A percentile compares a stretch with the other conserved stretches of the same genome.
phyloP scores from a whole-genome alignment of 2,329 filamentous ascomycete species.

The Penicillium sp. region DNA sequence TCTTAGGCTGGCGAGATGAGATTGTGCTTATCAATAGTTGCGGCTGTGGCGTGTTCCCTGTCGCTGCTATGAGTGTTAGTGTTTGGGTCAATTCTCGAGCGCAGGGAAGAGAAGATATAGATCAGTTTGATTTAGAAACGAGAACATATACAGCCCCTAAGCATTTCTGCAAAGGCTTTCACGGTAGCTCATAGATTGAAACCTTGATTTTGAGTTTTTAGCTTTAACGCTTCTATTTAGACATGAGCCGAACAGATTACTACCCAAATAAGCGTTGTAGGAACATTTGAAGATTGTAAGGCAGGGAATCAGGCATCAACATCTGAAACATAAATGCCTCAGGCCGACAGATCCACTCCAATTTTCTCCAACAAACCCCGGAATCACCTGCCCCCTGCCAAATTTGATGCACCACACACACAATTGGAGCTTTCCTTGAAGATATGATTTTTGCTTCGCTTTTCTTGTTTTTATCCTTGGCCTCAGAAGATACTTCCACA shows the following conservation, averaged over 20 bases:
- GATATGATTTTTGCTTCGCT: neutral
- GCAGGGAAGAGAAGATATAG: constrained; percentile 50
- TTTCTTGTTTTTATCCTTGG: neutral
- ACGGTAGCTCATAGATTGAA: too few relatives aligned
- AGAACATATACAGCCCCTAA: neutral
- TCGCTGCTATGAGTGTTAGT: constrained; percentile 54
- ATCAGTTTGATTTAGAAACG: constrained; percentile 1
- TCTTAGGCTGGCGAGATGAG: constrained; percentile 55
- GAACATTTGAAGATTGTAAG: neutral
- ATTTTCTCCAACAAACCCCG: neutral
- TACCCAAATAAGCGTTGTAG: too few relatives aligned
- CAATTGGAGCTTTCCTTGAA: neutral
- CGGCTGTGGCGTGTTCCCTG: constrained; percentile 60
- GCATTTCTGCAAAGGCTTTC: neutral
- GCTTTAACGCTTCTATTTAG: neutral
- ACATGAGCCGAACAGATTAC: too few relatives aligned
- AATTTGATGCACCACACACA: neutral
- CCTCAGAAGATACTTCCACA: neutral
- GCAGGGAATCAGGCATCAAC: neutral
- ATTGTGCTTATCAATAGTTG: constrained; percentile 59
- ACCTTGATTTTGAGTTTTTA: neutral
- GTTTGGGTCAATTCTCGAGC: constrained; percentile 62
- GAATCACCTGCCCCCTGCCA: neutral
- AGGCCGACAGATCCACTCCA: neutral
- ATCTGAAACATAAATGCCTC: neutral